Evolutionary conservation across 2,329 filamentous ascomycete genomes (phyloP).

Genomic region (Fusarium sp.): DNA sequence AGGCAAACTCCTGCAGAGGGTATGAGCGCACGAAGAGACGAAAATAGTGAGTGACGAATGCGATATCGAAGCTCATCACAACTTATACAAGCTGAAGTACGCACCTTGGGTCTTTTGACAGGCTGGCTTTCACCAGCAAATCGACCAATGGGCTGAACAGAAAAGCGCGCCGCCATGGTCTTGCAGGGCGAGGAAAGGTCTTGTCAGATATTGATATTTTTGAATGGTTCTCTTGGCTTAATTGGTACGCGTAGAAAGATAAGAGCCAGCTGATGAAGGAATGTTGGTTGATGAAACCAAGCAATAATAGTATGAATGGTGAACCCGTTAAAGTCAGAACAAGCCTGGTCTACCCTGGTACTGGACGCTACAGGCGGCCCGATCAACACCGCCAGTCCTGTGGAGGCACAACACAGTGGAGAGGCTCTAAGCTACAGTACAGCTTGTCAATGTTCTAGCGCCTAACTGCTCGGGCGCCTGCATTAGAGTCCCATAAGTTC

Average conservation of each 20-base stretch:
- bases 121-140: slow-evolving; percentile 75
- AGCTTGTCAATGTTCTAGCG: neutral
- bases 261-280: neutral
- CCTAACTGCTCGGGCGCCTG: neutral
- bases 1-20: slow-evolving; percentile 78
- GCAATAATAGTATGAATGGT: neutral
- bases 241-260: neutral
- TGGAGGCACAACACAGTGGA: slow-evolving; percentile 8
- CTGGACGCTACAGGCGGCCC: slow-evolving; percentile 13
- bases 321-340: neutral
- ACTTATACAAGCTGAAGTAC: slow-evolving; percentile 22
- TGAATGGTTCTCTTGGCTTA: neutral
- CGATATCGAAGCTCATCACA: neutral
- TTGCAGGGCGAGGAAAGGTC: neutral
- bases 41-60: neutral
- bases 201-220: neutral
- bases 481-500: neutral
- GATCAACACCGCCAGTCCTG: slow-evolving; percentile 2
- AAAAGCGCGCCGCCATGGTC: slow-evolving; percentile 59
- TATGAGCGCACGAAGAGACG: slow-evolving; percentile 6
- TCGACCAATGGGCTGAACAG: slow-evolving; percentile 75
- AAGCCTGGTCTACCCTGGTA: neutral
- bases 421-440: neutral
- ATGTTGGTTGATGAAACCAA: neutral
- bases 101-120: slow-evolving; percentile 79